These are phyloP conservation scores for Phytophthora megakarya DNA, from an alignment of 352 stramenopile species.

Conservation along the genomic window DNA sequence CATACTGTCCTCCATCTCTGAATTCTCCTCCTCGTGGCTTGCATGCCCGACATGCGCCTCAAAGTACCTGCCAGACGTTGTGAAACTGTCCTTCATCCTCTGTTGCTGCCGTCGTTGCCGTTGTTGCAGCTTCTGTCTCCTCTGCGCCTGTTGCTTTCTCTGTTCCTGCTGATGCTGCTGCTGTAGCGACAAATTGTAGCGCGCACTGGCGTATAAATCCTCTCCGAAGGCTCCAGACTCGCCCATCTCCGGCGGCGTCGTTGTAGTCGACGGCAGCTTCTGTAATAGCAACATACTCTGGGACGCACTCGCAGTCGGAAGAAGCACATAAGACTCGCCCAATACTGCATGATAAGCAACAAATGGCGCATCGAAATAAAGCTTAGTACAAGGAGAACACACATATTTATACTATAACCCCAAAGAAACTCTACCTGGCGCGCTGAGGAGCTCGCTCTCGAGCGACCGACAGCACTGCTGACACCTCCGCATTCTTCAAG, in stretches of 20 bases:
- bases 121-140: slow-evolving; percentile 30
- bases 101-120: slow-evolving; percentile 34
- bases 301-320: slow-evolving; percentile 66
- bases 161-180: slow-evolving; percentile 48
- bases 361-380: slow-evolving; percentile 11
- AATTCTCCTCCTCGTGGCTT: slow-evolving; percentile 26
- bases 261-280: slow-evolving; percentile 30
- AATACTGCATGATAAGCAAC: slow-evolving; percentile 31
- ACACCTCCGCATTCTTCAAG: slow-evolving; percentile 38
- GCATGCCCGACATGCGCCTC: slow-evolving; percentile 27
- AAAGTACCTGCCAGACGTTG: slow-evolving; percentile 22
- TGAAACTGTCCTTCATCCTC: slow-evolving; percentile 37
- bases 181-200: slow-evolving; percentile 52
- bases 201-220: slow-evolving; percentile 46
- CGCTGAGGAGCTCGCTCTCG: slow-evolving; percentile 41
- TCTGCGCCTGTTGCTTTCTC: slow-evolving; percentile 28
- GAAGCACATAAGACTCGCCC: slow-evolving; percentile 78
- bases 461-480: slow-evolving; percentile 43
- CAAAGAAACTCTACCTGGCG: slow-evolving; percentile 32
- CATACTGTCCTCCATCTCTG: slow-evolving; percentile 59
- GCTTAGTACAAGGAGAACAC: not conserved
- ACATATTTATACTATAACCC: not conserved
- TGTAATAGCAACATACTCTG: slow-evolving; percentile 60
- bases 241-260: slow-evolving; percentile 31
- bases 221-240: slow-evolving; percentile 41